Conservation (phyloP, 2,329 filamentous ascomycete genomes). For the Hypomyces rosellus region DNA sequence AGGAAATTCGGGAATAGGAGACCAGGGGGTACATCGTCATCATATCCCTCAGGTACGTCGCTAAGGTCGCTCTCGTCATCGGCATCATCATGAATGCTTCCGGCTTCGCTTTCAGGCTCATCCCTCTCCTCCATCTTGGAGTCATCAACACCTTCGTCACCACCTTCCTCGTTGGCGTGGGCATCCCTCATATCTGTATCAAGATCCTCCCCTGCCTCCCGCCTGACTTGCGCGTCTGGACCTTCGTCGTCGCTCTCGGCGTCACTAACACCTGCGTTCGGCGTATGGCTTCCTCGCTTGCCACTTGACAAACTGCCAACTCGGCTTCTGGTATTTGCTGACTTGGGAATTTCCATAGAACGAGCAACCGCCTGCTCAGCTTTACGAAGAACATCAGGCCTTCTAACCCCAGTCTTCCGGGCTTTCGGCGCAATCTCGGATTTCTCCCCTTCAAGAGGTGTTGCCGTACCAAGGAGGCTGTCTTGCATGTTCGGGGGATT, state of each 20-base stretch:
- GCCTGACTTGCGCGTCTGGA: conserved; percentile 33
- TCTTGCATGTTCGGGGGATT: conserved; percentile 38
- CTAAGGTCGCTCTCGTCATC: conserved; percentile 66
- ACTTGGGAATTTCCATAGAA: conserved; percentile 43
- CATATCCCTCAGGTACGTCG: conserved; percentile 53
- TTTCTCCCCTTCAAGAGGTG: conserved; percentile 34
- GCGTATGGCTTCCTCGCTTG: conserved; percentile 38
- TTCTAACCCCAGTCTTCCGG: conserved; percentile 41
- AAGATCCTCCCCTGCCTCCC: conserved; percentile 28
- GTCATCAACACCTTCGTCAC: conserved; percentile 23
- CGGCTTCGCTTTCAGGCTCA: conserved; percentile 28
- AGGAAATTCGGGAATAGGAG: conserved; percentile 47
- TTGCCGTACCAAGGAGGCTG: conserved; percentile 25
- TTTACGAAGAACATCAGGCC: conserved; percentile 54
- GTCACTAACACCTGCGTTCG: conserved; percentile 30
- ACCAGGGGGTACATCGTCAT: conserved; percentile 49
- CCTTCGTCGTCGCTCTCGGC: conserved; percentile 34
- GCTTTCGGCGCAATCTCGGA: conserved; percentile 34
- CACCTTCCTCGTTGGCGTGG: conserved; percentile 21
- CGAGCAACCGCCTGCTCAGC: conserved; percentile 53
- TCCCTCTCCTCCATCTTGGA: conserved; percentile 23
- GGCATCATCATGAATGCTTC: conserved; percentile 58
- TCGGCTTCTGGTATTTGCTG: conserved; percentile 38
- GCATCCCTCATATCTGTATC: conserved; percentile 41
- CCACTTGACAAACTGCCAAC: conserved; percentile 47